Evolutionary conservation across 208 protist species (phyloP).

Genomic region (Crithidia fasciculata): DNA sequence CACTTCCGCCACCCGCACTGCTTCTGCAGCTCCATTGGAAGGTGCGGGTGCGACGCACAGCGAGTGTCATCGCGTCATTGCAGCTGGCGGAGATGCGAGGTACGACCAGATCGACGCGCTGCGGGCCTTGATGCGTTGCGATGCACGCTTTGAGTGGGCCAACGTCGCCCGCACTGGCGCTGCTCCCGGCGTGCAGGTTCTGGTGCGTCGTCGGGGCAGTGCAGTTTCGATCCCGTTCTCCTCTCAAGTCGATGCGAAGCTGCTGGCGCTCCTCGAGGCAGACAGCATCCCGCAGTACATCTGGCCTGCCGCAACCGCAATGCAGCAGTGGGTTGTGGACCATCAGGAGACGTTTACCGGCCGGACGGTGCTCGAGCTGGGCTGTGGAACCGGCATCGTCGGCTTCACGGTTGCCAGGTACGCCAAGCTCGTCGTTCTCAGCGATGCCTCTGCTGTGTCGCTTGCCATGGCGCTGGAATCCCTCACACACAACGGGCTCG

Average conservation of each 20-base stretch:
- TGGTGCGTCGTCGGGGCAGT: neutral
- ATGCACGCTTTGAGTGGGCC: conserved; percentile 28
- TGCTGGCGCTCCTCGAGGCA: conserved; percentile 32
- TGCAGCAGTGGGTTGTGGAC: conserved; percentile 40
- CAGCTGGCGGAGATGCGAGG: neutral
- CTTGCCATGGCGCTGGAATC: conserved; percentile 48
- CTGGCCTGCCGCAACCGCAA: conserved; percentile 47
- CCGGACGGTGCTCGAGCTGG: conserved; percentile 64
- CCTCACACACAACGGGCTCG: conserved; percentile 3
- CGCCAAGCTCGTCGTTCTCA: conserved; percentile 45
- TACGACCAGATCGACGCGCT: conserved; percentile 11
- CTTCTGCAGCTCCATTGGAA: too few relatives aligned
- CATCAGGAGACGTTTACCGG: conserved; percentile 32
- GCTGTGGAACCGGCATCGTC: conserved; percentile 57
- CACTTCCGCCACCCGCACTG: too few relatives aligned
- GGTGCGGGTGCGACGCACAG: neutral
- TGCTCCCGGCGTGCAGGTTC: neutral
- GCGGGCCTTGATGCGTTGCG: conserved; percentile 13
- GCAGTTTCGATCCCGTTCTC: too few relatives aligned
- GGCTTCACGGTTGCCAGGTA: conserved; percentile 41
- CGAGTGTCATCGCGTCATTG: neutral
- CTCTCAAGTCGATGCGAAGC: neutral
- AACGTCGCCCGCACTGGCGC: conserved; percentile 1
- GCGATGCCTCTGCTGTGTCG: conserved; percentile 51
- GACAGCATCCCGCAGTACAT: conserved; percentile 62